These are phyloP conservation scores for Phytophthora nicotianae DNA, from an alignment of 352 stramenopile genomes.

Conservation along the genomic window DNA sequence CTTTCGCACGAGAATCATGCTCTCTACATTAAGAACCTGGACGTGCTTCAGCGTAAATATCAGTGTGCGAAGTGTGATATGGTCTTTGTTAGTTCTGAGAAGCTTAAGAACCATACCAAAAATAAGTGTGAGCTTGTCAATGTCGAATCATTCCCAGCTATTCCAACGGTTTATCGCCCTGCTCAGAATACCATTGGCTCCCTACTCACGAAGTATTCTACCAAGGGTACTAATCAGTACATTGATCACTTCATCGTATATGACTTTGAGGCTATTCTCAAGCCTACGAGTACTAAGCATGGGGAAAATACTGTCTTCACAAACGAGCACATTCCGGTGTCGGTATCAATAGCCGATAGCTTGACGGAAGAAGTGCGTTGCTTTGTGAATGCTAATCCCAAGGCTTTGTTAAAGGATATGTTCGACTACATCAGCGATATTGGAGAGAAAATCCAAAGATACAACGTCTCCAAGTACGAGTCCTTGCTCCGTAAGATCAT, in stretches of 20 bases:
- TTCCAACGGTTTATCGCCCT: background rate
- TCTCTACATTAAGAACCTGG: conserved; percentile 3
- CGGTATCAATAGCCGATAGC: conserved; percentile 18
- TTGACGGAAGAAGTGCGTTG: conserved; percentile 19
- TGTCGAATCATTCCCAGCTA: too few species aligned
- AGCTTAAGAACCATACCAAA: too few species aligned
- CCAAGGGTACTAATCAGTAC: background rate
- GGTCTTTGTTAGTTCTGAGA: too few species aligned
- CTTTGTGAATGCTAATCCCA: conserved; percentile 21
- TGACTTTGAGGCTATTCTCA: too few species aligned
- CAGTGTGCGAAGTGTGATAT: background rate
- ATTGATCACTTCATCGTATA: conserved; percentile 1
- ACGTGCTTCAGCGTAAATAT: conserved; percentile 1
- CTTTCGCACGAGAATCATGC: background rate
- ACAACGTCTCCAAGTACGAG: too few species aligned
- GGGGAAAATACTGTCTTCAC: conserved; percentile 19
- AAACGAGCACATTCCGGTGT: conserved; percentile 21
- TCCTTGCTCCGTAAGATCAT: too few species aligned
- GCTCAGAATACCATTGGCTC: background rate
- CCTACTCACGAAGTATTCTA: background rate
- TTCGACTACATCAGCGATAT: conserved; percentile 24
- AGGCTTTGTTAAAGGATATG: conserved; percentile 16
- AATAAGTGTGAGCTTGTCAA: too few species aligned
- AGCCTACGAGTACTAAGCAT: too few species aligned
- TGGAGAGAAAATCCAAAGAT: too few species aligned